Conservation (phyloP, 2,329 filamentous ascomycete genomes). For the Botrytis fabae region DNA sequence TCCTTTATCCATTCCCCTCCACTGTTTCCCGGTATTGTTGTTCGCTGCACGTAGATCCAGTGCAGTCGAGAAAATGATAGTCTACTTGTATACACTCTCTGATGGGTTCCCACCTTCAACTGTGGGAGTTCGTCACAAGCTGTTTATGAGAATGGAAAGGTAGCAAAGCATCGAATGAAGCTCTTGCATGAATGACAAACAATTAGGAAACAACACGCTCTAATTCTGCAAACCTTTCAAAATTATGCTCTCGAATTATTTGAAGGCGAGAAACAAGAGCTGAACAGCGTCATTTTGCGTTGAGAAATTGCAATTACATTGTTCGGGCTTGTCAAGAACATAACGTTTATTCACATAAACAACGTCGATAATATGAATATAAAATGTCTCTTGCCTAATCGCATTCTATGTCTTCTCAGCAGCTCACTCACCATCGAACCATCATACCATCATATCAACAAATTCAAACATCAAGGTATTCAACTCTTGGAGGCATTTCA, state of each 20-base stretch:
- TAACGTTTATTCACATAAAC: neutral
- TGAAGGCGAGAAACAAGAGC: neutral
- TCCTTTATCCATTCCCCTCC: neutral
- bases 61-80: neutral
- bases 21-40: neutral
- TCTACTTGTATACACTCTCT: neutral
- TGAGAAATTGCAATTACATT: neutral
- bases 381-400: neutral
- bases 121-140: neutral
- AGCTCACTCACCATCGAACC: neutral
- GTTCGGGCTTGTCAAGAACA: neutral
- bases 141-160: neutral
- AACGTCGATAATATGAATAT: neutral
- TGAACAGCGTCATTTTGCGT: neutral
- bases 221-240: neutral
- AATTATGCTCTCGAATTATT: neutral
- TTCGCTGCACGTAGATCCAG: neutral
- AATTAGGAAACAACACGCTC: neutral
- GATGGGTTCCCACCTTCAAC: neutral
- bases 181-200: neutral
- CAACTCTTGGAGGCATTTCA: neutral
- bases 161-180: too few species aligned
- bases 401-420: neutral
- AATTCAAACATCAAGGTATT: neutral
- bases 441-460: neutral